Percentiles rank a stretch among this genome's conserved stretches.
phyloP scores from a whole-genome alignment of 371 early-diverging fungal species.

The Mortierella sp. region DNA sequence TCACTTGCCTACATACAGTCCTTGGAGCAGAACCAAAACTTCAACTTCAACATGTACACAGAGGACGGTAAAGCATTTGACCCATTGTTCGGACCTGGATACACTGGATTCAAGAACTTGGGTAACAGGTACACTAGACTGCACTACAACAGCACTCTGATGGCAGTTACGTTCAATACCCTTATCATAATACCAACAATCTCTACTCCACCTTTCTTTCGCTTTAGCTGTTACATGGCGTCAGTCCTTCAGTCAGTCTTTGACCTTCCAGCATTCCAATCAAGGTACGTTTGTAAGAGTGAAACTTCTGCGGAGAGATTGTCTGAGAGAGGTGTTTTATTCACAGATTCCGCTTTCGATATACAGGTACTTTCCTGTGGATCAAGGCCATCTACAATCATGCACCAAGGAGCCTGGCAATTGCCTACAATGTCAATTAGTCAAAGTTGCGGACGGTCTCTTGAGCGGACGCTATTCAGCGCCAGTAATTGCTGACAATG shows the following conservation, averaged over 20 bases:
- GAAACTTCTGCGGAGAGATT: too few species aligned
- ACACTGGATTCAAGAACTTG: slow-evolving; percentile 92
- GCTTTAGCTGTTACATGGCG: slow-evolving; percentile 93
- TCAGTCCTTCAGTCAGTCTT: slow-evolving; percentile 91
- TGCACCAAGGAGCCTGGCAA: slow-evolving; percentile 75
- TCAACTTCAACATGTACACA: slow-evolving; percentile 97
- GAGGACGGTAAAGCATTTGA: slow-evolving; percentile 91
- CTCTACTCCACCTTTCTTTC: too few species aligned
- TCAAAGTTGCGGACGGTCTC: slow-evolving; percentile 91
- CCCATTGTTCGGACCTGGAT: slow-evolving; percentile 89
- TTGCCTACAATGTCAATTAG: slow-evolving; percentile 91
- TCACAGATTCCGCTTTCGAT: not conserved
- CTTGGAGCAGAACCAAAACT: slow-evolving; percentile 95
- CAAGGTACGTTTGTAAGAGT: slow-evolving; percentile 66
- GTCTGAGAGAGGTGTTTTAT: not conserved
- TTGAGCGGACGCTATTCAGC: slow-evolving; percentile 88
- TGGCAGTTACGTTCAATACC: not conserved
- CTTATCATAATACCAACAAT: too few species aligned
- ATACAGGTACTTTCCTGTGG: slow-evolving; percentile 59
- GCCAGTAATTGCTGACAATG: slow-evolving; percentile 58
- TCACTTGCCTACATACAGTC: slow-evolving; percentile 58
- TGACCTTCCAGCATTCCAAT: slow-evolving; percentile 74
- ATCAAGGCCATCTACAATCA: slow-evolving; percentile 69
- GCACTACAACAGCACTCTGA: too few species aligned
- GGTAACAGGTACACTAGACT: slow-evolving; percentile 97